A percentile compares a stretch with the other conserved stretches of the same genome.
Evolutionary conservation across 202 grass and related monocot genomes (phyloP).

Genomic region (Carex sylvatica): DNA sequence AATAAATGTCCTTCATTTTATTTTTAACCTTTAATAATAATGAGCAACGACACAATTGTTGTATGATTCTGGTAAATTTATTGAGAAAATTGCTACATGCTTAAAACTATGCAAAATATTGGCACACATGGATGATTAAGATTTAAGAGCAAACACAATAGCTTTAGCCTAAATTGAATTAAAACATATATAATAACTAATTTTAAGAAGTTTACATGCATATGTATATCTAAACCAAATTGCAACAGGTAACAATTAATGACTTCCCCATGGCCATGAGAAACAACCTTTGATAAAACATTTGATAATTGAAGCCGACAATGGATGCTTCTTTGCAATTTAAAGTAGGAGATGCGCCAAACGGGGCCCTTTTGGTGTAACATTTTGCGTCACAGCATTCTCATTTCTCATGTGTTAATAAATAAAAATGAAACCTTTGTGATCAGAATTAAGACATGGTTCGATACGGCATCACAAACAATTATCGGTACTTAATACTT

Average conservation of each 20-base stretch:
- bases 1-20: neutral
- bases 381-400: neutral
- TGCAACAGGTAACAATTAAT: neutral
- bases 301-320: neutral
- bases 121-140: neutral
- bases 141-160: neutral
- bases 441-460: neutral
- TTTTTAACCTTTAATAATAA: neutral
- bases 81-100: neutral
- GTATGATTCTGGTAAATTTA: neutral
- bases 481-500: too few species aligned
- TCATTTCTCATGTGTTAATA: neutral
- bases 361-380: too few species aligned
- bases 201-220: neutral
- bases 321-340: neutral
- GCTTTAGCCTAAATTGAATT: neutral
- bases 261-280: neutral
- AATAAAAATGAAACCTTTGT: neutral
- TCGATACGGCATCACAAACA: too few species aligned
- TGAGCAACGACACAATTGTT: neutral
- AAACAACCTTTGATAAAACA: neutral
- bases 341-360: neutral
- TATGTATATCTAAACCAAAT: neutral
- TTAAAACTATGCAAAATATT: neutral
- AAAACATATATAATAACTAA: neutral